A percentile compares a stretch with the other conserved stretches of the same genome.
These are phyloP conservation scores for Phytopythium montanum DNA, from an alignment of 352 stramenopile genomes.

Conservation along the genomic window DNA sequence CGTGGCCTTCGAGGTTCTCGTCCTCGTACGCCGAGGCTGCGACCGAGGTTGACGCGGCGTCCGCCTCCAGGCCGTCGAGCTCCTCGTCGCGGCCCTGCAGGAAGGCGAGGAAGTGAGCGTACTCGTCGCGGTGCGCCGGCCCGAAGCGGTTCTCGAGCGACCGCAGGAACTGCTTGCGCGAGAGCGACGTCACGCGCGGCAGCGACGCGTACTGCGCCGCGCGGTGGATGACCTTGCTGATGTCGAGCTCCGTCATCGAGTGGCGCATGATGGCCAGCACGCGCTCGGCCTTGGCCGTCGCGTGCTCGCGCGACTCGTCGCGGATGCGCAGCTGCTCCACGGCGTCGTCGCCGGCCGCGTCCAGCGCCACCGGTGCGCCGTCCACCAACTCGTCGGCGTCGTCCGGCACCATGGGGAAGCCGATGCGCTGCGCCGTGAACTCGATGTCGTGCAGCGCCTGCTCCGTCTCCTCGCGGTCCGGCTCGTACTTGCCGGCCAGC, in stretches of 20 bases:
- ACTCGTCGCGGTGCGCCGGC: conserved; percentile 49
- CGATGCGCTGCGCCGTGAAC: conserved; percentile 71
- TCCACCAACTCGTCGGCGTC: conserved; percentile 11
- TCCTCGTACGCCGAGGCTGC: too few relatives aligned
- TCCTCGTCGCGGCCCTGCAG: conserved; percentile 66
- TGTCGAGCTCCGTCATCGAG: conserved; percentile 83
- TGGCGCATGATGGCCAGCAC: conserved; percentile 77
- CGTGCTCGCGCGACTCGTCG: conserved; percentile 63
- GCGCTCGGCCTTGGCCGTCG: conserved; percentile 67
- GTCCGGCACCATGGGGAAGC: conserved; percentile 58
- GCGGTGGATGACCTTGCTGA: conserved; percentile 77
- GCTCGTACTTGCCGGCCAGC: conserved; percentile 5
- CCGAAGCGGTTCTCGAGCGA: conserved; percentile 72
- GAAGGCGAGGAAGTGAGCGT: conserved; percentile 70
- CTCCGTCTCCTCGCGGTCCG: conserved; percentile 3
- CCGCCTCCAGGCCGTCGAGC: conserved; percentile 59
- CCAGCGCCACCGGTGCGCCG: background rate
- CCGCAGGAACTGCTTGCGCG: conserved; percentile 73
- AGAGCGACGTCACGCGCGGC: conserved; percentile 64
- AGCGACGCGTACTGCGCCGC: conserved; percentile 78
- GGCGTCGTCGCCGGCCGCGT: conserved; percentile 12
- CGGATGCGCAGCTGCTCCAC: conserved; percentile 28
- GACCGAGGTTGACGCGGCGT: conserved; percentile 24
- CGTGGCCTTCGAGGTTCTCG: too few relatives aligned
- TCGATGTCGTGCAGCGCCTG: conserved; percentile 48